Evolutionary conservation across 2,329 filamentous ascomycete species (phyloP).

Genomic region (Fusarium liriodendri): DNA sequence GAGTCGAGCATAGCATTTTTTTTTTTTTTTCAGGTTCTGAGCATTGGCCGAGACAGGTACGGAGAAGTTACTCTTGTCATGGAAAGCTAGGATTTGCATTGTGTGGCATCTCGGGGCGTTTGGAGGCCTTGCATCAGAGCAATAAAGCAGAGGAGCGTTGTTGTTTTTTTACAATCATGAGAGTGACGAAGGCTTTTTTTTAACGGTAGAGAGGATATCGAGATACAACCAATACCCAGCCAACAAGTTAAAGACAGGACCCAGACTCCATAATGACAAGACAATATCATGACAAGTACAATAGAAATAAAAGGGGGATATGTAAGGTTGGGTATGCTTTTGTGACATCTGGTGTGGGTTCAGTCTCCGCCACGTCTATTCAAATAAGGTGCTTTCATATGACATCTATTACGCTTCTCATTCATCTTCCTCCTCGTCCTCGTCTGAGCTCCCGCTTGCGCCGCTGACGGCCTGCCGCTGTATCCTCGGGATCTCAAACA

Average conservation of each 20-base stretch:
- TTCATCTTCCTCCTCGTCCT: slow-evolving; percentile 39
- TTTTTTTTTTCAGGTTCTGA: neutral
- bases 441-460: slow-evolving; percentile 41
- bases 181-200: neutral
- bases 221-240: slow-evolving; percentile 32
- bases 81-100: neutral
- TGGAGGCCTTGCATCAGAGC: slow-evolving; percentile 4
- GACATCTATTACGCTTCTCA: slow-evolving; percentile 40
- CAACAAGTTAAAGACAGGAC: slow-evolving; percentile 7
- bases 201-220: slow-evolving; percentile 23
- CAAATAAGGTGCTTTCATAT: slow-evolving; percentile 26
- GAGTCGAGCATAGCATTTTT: neutral
- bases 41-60: neutral
- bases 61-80: slow-evolving; percentile 6
- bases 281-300: neutral
- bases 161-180: neutral
- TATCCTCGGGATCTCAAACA: slow-evolving; percentile 81
- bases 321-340: slow-evolving; percentile 20
- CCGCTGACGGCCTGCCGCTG: slow-evolving; percentile 49
- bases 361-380: slow-evolving; percentile 38
- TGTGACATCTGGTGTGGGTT: slow-evolving; percentile 24
- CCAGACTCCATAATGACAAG: slow-evolving; percentile 22
- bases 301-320: neutral
- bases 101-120: slow-evolving; percentile 4
- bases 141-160: slow-evolving; percentile 3